Evolutionary conservation across 1,284 basidiomycete genomes (phyloP), one percentile per base, ranked within the genome.

Genomic region (Boletellus deceptivus): DNA sequence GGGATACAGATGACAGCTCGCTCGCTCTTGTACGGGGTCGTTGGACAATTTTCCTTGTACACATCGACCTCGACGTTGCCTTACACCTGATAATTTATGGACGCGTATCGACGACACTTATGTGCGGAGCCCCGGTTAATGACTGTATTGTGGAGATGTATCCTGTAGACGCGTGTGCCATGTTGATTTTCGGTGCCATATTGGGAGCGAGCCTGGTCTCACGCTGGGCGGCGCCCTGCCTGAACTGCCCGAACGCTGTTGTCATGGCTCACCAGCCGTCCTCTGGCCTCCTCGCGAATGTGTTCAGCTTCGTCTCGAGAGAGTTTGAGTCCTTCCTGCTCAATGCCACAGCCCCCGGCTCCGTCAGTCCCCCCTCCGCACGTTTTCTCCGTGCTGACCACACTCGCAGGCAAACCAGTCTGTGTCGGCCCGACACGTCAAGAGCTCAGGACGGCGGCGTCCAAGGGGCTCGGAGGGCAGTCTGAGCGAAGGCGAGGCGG

Each of bases 251-350:
- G 10, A 39, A 48, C 16, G n/a, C n/a, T 17, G 16, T 31, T 31
- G 27, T 50, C 51, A 57, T 62, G 55, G 44, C 53, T 33, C 50
- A 34, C 11, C 55, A 50, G 41, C 18, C 35, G 36, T 45, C 53
- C n/a, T 16, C 7, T 10, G 78, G 84, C 48, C 59, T 89, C 11
- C 60, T 89, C 37, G 80, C 83, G 6, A 80, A 79, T 55, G 83
- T 89, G 7, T 75, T 89, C 59, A 77, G 69, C 62, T 86, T 83
- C 62, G 78, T 89, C 4, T 79, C 86, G n/a, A 73, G 79, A 41
- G 86, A 89, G 64, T 60, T 89, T 27, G 81, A 81, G 43, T 83
- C 82, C 14, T 89, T 89, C 65, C 75, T 89, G 17, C 69, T 76
- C 35, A 83, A 74, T 59, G 87, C 86, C 46, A 80, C 82, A 4